phyloP scores from a whole-genome alignment of 352 stramenopile genomes.

The Globisporangium nodosum region DNA sequence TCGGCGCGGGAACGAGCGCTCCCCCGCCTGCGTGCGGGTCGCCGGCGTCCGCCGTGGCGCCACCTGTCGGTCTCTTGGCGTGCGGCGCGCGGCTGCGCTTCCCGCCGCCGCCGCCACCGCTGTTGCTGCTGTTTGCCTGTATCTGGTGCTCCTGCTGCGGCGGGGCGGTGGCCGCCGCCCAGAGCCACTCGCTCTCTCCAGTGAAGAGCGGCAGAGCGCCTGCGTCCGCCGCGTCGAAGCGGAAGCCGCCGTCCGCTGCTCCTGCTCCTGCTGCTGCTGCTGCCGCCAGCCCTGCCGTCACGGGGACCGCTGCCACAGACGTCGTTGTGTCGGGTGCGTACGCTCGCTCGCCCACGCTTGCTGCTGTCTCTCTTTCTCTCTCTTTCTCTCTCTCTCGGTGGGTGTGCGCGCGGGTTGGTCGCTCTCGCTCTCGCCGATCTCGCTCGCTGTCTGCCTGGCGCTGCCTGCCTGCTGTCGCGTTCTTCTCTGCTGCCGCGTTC shows the following conservation, averaged over 20 bases:
- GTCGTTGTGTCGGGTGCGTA: conserved; percentile 16
- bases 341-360: background rate
- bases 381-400: background rate
- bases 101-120: conserved; percentile 3
- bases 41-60: background rate
- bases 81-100: background rate
- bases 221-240: conserved; percentile 12
- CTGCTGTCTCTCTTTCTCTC: background rate
- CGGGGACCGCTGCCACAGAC: conserved; percentile 25
- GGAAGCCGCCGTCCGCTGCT: conserved; percentile 11
- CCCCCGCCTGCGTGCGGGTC: background rate
- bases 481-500: background rate
- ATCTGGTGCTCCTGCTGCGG: conserved; percentile 2
- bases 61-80: background rate
- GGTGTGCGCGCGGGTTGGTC: background rate
- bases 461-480: too few relatives aligned
- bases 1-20: conserved; percentile 10
- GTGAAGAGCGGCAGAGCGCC: conserved; percentile 10
- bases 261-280: conserved; percentile 10
- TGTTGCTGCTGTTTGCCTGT: conserved; percentile 3
- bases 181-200: conserved; percentile 21
- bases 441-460: background rate
- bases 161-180: conserved; percentile 7
- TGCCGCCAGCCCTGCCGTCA: conserved; percentile 12
- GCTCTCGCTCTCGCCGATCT: too few relatives aligned